phyloP scores from a whole-genome alignment of 2,329 filamentous ascomycete species.

The Nannizziopsis barbatae region DNA sequence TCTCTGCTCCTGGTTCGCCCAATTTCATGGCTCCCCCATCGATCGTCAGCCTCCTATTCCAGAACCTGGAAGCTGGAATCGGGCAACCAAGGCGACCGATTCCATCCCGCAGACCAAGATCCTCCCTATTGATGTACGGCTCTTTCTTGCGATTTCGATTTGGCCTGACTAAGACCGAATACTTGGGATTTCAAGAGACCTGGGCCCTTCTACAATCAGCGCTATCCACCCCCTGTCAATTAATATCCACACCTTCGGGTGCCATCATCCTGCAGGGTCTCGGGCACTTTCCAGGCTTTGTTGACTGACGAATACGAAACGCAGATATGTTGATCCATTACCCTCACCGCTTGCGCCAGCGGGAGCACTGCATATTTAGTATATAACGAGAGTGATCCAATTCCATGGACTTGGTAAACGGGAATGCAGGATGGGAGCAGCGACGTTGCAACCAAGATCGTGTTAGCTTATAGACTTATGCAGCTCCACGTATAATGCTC shows the following conservation, averaged over 20 bases:
- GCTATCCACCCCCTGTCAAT: background rate
- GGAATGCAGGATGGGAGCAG: background rate
- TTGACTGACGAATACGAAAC: background rate
- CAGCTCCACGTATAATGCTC: too few relatives aligned
- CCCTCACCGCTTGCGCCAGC: constrained; percentile 2
- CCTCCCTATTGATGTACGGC: background rate
- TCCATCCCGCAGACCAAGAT: background rate
- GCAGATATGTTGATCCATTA: too few relatives aligned
- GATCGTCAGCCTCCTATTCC: background rate
- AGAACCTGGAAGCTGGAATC: background rate
- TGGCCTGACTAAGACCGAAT: background rate
- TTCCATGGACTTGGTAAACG: constrained; percentile 1
- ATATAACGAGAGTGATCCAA: background rate
- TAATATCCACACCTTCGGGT: background rate
- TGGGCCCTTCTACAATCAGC: background rate
- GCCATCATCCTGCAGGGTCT: background rate
- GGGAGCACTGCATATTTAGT: background rate
- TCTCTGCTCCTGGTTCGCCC: too few relatives aligned
- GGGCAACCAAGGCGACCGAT: constrained; percentile 1
- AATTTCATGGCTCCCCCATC: too few relatives aligned
- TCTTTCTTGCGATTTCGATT: background rate
- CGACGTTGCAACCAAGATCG: background rate
- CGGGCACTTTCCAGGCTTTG: background rate
- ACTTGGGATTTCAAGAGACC: background rate
- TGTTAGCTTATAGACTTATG: too few relatives aligned